Conservation (phyloP, 352 stramenopile genomes). For the Peronospora tabacina region DNA sequence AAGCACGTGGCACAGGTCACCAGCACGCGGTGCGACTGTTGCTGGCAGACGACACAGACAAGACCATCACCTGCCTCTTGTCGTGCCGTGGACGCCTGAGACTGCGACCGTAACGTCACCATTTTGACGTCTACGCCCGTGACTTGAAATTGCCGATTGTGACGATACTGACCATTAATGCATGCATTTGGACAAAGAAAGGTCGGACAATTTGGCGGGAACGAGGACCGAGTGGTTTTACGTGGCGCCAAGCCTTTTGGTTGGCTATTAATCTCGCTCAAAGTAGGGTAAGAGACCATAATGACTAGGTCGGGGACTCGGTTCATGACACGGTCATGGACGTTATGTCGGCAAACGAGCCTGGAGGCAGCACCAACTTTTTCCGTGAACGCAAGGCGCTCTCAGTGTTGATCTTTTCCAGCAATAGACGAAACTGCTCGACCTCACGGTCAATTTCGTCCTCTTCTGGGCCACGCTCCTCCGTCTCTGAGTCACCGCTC, state of each 20-base stretch:
- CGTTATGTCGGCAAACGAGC: slow-evolving; percentile 37
- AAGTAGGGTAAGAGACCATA: not conserved
- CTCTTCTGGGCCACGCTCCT: slow-evolving; percentile 30
- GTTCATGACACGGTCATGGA: slow-evolving; percentile 30
- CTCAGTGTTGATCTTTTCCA: slow-evolving; percentile 66
- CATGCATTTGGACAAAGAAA: slow-evolving; percentile 9
- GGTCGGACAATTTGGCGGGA: slow-evolving; percentile 10
- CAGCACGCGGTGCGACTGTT: slow-evolving; percentile 35
- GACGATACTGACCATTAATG: not conserved
- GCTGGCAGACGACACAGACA: slow-evolving; percentile 35
- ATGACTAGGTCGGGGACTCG: too few relatives aligned
- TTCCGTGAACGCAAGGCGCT: slow-evolving; percentile 43
- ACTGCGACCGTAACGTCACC: slow-evolving; percentile 16
- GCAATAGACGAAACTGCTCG: slow-evolving; percentile 57
- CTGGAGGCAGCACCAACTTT: slow-evolving; percentile 67
- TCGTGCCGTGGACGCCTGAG: not conserved
- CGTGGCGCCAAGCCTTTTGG: slow-evolving; percentile 11
- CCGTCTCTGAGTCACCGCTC: slow-evolving; percentile 24
- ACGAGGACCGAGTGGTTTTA: not conserved
- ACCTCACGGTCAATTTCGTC: slow-evolving; percentile 69
- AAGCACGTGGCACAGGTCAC: slow-evolving; percentile 39
- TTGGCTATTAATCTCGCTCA: not conserved
- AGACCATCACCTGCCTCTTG: slow-evolving; percentile 9
- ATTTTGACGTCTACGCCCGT: slow-evolving; percentile 4
- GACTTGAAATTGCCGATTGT: slow-evolving; percentile 21